phyloP scores from a whole-genome alignment of 345 rosid species.

The Murraya paniculata region DNA sequence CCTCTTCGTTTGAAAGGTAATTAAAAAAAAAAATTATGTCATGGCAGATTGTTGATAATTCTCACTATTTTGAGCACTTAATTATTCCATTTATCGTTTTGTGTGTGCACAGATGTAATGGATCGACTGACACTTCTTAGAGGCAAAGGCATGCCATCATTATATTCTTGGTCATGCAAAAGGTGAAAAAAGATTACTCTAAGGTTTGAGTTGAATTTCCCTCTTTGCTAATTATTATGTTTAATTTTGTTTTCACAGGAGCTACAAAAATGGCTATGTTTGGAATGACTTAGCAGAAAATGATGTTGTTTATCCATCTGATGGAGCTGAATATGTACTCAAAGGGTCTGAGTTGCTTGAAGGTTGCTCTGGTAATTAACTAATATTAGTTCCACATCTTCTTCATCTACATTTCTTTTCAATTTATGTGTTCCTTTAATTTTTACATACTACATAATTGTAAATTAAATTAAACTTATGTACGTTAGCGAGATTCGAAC shows the following conservation, averaged over 20 bases:
- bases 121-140: constrained; percentile 66
- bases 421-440: not conserved
- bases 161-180: constrained; percentile 92
- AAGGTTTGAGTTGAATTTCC: not conserved
- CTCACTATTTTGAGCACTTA: not conserved
- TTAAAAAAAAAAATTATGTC: not conserved
- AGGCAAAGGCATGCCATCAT: constrained; percentile 80
- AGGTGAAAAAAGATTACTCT: constrained; percentile 37
- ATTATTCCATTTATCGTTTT: not conserved
- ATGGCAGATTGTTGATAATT: not conserved
- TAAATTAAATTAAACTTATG: too few species aligned
- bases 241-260: constrained; percentile 34
- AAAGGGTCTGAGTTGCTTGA: constrained; percentile 83
- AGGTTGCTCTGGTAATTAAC: constrained; percentile 39
- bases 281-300: constrained; percentile 88
- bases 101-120: constrained; percentile 45
- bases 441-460: not conserved
- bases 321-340: constrained; percentile 80
- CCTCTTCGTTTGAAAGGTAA: constrained; percentile 84
- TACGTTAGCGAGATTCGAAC: too few species aligned
- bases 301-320: constrained; percentile 70
- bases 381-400: not conserved
- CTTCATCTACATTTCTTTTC: not conserved
- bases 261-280: constrained; percentile 89
- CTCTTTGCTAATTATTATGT: not conserved